Conservation (phyloP, 352 stramenopile species). For the Thalassiosira sp. region DNA sequence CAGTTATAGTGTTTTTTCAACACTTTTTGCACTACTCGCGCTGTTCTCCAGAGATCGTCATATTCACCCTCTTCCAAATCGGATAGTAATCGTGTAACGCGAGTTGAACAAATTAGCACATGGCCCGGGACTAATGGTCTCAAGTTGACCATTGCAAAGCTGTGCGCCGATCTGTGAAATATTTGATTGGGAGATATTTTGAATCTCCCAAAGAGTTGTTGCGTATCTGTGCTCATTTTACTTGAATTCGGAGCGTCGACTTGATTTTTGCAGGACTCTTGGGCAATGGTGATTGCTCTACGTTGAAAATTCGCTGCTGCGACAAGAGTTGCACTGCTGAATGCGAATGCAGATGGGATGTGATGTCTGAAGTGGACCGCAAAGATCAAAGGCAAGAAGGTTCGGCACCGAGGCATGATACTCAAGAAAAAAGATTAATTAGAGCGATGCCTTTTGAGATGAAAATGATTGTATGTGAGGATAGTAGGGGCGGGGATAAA, state of each 20-base stretch:
- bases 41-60: constrained; percentile 87
- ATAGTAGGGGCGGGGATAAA: too few relatives aligned
- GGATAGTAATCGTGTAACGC: constrained; percentile 83
- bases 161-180: constrained; percentile 60
- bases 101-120: constrained; percentile 88
- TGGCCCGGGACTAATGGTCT: constrained; percentile 92
- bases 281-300: neutral
- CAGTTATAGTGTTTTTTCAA: constrained; percentile 83
- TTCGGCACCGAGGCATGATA: neutral
- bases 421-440: too few relatives aligned
- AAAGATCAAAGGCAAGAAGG: constrained; percentile 10
- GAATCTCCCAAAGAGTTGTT: constrained; percentile 73
- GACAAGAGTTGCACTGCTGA: neutral
- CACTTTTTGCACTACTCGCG: constrained; percentile 84
- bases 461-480: too few relatives aligned
- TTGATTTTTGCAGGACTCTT: neutral
- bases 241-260: neutral
- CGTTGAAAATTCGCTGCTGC: neutral
- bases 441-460: too few relatives aligned
- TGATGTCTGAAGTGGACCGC: constrained; percentile 15
- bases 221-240: neutral
- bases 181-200: constrained; percentile 64
- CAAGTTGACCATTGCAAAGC: constrained; percentile 89
- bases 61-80: constrained; percentile 87
- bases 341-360: constrained; percentile 1